Evolutionary conservation across 1,284 basidiomycete genomes (phyloP), one percentile per base, ranked within the genome.

Genomic region (Malassezia obtusa): DNA sequence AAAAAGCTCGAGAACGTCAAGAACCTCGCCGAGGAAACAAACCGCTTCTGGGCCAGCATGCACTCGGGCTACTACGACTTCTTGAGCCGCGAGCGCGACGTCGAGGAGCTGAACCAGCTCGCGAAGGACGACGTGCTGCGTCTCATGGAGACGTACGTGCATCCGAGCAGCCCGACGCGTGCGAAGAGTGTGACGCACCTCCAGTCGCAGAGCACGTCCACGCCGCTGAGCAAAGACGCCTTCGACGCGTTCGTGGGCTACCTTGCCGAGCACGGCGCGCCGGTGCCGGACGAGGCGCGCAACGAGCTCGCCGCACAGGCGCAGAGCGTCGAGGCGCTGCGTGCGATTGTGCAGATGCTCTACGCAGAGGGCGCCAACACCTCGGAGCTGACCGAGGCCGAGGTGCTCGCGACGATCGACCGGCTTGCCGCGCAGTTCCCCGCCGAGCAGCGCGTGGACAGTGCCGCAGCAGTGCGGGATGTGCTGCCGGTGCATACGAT

Each of bases 71-170:
- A 61, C 30, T 58, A 61, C 49, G 71, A 73, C 60, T 64, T 65
- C 32, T 32, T 60, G 25, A 65, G 68, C 85, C 83, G 81, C 43
- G 78, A 82, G 60, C 79, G 79, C 15, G 87, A 92, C 62, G 83
- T 85, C 4, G 79, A 79, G 26, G 70, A 81, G 10, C 75, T 92
- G 47, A 74, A 79, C 45, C 76, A 73, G 19, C 77, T 89, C 50
- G 84, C 81, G 8, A 89, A 89, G 76, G 76, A 82, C 7, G 87
- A 95, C 24, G 79, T 96, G 31, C 60, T 88, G n/a, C 73, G 79
- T 6, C 76, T 95, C 47, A 90, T 89, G 79, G 77, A 81, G 57
- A 77, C 78, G 22, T 79, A 80, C 52, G 80, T 89, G 40, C 83
- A 89, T 72, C 72, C 69, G 4, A 62, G 58, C 45, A 62, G 59